Percentiles rank a stretch among this genome's conserved stretches.
Conservation (phyloP, 495 filamentous ascomycete species). For the Penicillium ucsense region DNA sequence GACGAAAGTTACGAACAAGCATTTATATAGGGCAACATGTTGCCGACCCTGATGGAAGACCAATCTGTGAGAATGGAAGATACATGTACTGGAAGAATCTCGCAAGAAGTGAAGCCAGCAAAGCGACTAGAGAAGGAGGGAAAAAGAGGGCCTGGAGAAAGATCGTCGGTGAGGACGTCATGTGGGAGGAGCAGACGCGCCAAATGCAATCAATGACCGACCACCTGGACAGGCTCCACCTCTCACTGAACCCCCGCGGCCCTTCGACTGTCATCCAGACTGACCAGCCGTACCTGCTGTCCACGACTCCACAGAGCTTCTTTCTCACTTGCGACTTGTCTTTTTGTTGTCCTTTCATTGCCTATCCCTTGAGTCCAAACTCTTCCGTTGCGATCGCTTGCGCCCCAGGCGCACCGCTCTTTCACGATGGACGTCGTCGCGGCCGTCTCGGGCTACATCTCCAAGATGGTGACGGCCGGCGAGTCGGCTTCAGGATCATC, state of each 20-base stretch:
- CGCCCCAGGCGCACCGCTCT: conserved; percentile 5
- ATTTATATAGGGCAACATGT: conserved; percentile 85
- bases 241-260: conserved; percentile 1
- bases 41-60: conserved; percentile 14
- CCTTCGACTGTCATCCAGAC: neutral
- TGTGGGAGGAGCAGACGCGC: conserved; percentile 17
- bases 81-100: conserved; percentile 48
- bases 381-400: neutral
- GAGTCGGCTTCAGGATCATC: conserved; percentile 56
- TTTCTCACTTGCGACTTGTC: too few relatives aligned
- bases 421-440: conserved; percentile 80
- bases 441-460: conserved; percentile 88
- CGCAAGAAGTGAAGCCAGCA: too few relatives aligned
- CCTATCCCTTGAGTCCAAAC: too few relatives aligned
- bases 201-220: conserved; percentile 13
- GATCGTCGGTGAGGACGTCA: conserved; percentile 14
- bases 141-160: conserved; percentile 5
- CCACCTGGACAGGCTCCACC: conserved; percentile 14
- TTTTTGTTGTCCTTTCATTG: too few relatives aligned
- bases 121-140: conserved; percentile 31
- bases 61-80: conserved; percentile 10
- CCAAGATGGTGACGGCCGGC: conserved; percentile 90
- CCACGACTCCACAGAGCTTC: too few relatives aligned
- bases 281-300: neutral
- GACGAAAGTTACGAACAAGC: conserved; percentile 43